A percentile compares a stretch with the other conserved stretches of the same genome.
These are phyloP conservation scores for Fusarium tjaetaba DNA, from an alignment of 2,329 filamentous ascomycete species.

Conservation along the genomic window DNA sequence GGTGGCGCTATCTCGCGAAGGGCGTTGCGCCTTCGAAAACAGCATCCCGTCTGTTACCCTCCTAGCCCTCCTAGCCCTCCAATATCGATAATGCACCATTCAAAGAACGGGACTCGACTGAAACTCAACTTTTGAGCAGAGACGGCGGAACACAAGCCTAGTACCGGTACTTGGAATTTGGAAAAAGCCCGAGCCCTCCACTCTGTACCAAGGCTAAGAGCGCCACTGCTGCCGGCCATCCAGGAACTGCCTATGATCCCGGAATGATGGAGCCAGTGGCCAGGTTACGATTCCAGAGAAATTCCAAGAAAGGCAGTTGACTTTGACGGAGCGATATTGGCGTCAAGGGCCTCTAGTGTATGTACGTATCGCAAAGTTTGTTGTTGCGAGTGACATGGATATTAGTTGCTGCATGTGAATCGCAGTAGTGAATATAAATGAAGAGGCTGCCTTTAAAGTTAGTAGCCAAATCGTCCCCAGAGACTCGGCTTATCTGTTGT, in stretches of 20 bases:
- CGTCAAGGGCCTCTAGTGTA: neutral
- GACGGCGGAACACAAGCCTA: neutral
- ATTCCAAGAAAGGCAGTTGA: slow-evolving; percentile 23
- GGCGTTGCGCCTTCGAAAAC: slow-evolving; percentile 12
- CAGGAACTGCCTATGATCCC: slow-evolving; percentile 15
- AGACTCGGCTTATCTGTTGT: neutral
- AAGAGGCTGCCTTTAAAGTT: neutral
- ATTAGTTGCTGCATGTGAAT: neutral
- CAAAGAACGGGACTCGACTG: neutral
- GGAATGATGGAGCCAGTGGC: slow-evolving; percentile 18
- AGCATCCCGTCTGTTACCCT: neutral
- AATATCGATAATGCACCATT: neutral
- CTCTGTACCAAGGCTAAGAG: neutral
- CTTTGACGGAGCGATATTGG: neutral
- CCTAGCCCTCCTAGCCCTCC: neutral
- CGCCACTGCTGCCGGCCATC: slow-evolving; percentile 30
- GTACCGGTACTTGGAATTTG: neutral
- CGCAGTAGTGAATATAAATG: neutral
- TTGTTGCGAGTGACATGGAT: neutral
- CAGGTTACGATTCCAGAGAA: slow-evolving; percentile 10
- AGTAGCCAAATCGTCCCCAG: neutral
- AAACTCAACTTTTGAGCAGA: neutral
- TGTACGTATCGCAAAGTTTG: neutral
- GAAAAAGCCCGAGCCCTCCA: neutral
- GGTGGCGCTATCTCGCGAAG: neutral